Evolutionary conservation across 148 eudicot species (phyloP).

Genomic region (Rhododendron henanense): DNA sequence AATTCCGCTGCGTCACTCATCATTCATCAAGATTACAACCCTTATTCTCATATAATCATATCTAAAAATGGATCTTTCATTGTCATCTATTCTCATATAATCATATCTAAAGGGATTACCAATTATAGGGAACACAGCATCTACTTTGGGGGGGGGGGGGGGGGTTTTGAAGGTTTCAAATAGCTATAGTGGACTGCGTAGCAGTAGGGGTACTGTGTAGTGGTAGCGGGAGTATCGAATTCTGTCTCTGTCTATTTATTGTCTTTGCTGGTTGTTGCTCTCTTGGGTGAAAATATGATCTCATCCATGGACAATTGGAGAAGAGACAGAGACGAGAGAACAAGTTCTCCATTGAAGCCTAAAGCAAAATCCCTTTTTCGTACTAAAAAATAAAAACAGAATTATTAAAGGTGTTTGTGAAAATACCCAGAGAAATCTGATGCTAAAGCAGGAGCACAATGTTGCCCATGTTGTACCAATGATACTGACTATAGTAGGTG

Average conservation of each 20-base stretch:
- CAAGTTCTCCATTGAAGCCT: not conserved
- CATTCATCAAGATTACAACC: no score
- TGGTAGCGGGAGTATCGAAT: no score
- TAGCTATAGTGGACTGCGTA: no score
- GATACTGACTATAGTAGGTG: not conserved
- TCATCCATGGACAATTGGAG: not conserved
- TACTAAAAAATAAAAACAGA: not conserved
- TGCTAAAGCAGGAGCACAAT: not conserved
- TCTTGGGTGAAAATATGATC: not conserved
- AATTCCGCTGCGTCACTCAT: no score
- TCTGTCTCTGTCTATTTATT: not conserved
- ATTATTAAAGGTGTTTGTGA: conserved; percentile 1
- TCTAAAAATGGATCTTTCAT: no score
- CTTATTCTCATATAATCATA: no score
- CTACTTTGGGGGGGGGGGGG: no score
- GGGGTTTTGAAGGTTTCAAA: no score
- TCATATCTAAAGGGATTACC: no score
- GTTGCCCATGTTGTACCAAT: not conserved
- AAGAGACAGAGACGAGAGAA: not conserved
- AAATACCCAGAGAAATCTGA: conserved; percentile 3
- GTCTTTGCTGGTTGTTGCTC: not conserved
- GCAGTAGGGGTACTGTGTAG: no score
- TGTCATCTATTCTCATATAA: no score
- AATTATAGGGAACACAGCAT: no score
- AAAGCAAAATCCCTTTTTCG: not conserved